These are phyloP conservation scores for Bryoerythrophyllum caledonicum DNA, from an alignment of 225 moss, liverwort and hornwort genomes.

Conservation along the genomic window DNA sequence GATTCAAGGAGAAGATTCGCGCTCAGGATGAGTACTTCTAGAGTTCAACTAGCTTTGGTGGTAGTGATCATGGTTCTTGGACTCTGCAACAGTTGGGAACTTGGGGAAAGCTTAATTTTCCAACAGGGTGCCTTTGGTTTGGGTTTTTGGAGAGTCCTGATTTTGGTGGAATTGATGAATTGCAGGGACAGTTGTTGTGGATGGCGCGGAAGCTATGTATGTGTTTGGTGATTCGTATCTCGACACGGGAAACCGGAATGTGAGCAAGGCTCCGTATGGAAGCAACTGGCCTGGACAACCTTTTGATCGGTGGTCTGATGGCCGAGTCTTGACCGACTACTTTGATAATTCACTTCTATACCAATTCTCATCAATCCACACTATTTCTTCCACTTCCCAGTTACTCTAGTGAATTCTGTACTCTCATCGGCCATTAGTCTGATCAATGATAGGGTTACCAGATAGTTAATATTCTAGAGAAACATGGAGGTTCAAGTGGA, in stretches of 20 bases:
- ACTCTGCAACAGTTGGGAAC: too few species aligned
- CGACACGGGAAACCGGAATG: not conserved
- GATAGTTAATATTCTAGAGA: too few species aligned
- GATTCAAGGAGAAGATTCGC: too few species aligned
- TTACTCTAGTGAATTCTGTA: not conserved
- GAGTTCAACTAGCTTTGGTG: too few species aligned
- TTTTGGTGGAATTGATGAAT: not conserved
- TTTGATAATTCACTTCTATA: not conserved
- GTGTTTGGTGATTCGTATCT: constrained; percentile 8
- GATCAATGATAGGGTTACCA: not conserved
- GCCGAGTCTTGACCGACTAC: not conserved
- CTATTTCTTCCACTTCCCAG: too few species aligned
- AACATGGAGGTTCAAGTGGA: constrained; percentile 30
- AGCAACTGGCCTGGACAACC: constrained; percentile 9
- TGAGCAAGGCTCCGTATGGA: not conserved
- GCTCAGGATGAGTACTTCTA: too few species aligned
- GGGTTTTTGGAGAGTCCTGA: too few species aligned
- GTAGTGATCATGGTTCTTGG: too few species aligned
- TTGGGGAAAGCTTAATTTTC: too few species aligned
- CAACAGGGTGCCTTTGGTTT: too few species aligned
- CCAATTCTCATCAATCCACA: too few species aligned
- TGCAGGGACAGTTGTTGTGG: not conserved
- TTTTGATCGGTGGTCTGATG: not conserved
- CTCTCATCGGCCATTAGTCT: too few species aligned
- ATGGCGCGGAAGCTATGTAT: not conserved